phyloP scores from a whole-genome alignment of 192 early-diverging fungal genomes.

The Globomyces pollinis-pini region DNA sequence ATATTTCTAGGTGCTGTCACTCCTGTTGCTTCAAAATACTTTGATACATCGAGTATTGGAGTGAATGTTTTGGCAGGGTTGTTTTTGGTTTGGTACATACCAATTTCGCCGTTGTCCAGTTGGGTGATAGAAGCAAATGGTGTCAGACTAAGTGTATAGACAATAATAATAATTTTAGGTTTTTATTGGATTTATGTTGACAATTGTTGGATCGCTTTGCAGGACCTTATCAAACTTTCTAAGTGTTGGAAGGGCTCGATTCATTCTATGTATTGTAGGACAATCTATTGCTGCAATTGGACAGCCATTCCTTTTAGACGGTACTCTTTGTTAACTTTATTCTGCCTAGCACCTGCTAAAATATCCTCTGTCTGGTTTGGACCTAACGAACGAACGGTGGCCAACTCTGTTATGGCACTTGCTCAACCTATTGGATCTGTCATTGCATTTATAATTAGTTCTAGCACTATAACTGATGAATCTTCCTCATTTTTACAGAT shows the following conservation, averaged over 20 bases:
- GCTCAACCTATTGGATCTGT: not conserved
- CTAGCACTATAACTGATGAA: not conserved
- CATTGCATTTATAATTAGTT: not conserved
- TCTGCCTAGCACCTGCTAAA: constrained; percentile 13
- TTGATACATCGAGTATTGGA: not conserved
- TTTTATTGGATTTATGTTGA: not conserved
- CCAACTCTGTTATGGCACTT: constrained; percentile 18
- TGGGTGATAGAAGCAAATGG: not conserved
- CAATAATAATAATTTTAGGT: not conserved
- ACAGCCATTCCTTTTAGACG: constrained; percentile 12
- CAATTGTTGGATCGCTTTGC: not conserved
- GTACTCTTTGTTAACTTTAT: not conserved
- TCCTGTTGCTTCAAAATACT: not conserved
- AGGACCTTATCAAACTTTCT: too few relatives aligned
- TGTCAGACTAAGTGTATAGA: not conserved
- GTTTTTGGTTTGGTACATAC: not conserved
- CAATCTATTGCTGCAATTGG: constrained; percentile 4
- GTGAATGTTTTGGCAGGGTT: not conserved
- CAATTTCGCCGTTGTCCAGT: not conserved
- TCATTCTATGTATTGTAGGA: not conserved
- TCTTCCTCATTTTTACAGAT: not conserved
- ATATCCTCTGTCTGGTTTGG: constrained; percentile 21
- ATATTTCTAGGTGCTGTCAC: too few relatives aligned
- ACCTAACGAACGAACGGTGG: constrained; percentile 18
- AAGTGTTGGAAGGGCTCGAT: not conserved